A percentile compares a stretch with the other conserved stretches of the same genome.
Conservation (phyloP, 257 asterid genomes). For the Solanum dulcamara region DNA sequence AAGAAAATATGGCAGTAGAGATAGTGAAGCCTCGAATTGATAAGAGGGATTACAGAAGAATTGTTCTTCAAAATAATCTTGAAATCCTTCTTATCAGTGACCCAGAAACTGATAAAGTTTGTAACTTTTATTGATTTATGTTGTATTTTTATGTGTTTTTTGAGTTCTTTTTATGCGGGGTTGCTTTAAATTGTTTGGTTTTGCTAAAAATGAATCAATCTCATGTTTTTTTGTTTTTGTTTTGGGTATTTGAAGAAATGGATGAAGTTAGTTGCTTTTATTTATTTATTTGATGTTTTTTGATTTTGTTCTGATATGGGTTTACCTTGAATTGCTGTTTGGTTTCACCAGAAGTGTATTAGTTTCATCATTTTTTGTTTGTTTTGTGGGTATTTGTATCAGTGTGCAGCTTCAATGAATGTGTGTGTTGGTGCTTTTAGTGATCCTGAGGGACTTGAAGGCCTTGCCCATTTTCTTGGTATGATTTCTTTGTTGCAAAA, state of each 20-base stretch:
- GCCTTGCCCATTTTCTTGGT: conserved; percentile 99
- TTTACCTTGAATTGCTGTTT: background rate
- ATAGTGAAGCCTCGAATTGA: conserved; percentile 82
- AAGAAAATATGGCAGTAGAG: conserved; percentile 26
- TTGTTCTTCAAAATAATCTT: conserved; percentile 62
- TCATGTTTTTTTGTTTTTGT: background rate
- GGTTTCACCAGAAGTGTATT: background rate
- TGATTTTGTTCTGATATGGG: background rate
- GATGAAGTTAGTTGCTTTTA: background rate
- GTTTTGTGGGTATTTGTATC: conserved; percentile 6
- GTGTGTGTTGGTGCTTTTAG: conserved; percentile 93
- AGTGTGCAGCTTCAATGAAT: conserved; percentile 96
- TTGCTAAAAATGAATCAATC: background rate
- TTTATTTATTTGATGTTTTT: background rate
- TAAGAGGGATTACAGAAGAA: conserved; percentile 60
- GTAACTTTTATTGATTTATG: background rate
- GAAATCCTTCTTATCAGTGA: conserved; percentile 87
- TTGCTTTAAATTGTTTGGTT: background rate
- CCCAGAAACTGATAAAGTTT: conserved; percentile 89
- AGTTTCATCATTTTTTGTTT: background rate
- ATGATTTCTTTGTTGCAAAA: background rate
- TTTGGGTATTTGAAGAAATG: background rate
- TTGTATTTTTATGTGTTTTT: background rate
- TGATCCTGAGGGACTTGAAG: conserved; percentile 93
- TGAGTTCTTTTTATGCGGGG: background rate